These are phyloP conservation scores for Fonsecaea pugnacius DNA, from an alignment of 2,329 filamentous ascomycete species.

Conservation along the genomic window DNA sequence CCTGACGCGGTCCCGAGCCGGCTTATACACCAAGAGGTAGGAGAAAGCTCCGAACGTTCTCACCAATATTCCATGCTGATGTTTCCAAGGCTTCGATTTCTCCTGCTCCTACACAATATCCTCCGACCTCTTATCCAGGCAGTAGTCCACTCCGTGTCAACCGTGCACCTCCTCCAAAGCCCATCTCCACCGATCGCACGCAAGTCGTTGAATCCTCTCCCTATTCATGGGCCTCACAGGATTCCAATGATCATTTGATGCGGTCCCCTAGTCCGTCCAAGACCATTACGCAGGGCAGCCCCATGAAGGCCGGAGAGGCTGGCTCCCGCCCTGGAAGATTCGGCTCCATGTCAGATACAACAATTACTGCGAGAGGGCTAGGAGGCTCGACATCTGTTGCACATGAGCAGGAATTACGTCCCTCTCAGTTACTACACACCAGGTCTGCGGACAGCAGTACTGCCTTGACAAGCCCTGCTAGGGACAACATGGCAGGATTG, in stretches of 20 bases:
- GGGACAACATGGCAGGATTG: constrained; percentile 1
- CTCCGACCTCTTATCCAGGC: constrained; percentile 29
- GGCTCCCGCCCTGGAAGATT: constrained; percentile 13
- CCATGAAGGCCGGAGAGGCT: constrained; percentile 35
- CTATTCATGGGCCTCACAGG: constrained; percentile 58
- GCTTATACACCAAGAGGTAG: constrained; percentile 38
- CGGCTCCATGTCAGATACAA: constrained; percentile 34
- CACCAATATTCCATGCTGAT: constrained; percentile 28
- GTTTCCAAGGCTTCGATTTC: constrained; percentile 18
- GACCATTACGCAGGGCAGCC: constrained; percentile 39
- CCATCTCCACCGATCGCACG: constrained; percentile 52
- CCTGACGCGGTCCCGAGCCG: constrained; percentile 29
- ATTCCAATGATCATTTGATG: constrained; percentile 57
- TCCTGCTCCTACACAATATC: constrained; percentile 29
- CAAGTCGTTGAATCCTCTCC: constrained; percentile 54
- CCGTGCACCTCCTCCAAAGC: constrained; percentile 42
- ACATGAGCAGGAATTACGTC: constrained; percentile 20
- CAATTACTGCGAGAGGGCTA: constrained; percentile 18
- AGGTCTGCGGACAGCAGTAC: constrained; percentile 21
- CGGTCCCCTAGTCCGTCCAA: constrained; percentile 43
- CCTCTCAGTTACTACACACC: constrained; percentile 14
- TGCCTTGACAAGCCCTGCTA: constrained; percentile 21
- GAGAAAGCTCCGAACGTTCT: constrained; percentile 21
- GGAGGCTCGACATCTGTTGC: constrained; percentile 3
- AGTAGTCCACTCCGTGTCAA: constrained; percentile 10